phyloP scores from a whole-genome alignment of 2,329 filamentous ascomycete species.

The Colletotrichum aenigma region DNA sequence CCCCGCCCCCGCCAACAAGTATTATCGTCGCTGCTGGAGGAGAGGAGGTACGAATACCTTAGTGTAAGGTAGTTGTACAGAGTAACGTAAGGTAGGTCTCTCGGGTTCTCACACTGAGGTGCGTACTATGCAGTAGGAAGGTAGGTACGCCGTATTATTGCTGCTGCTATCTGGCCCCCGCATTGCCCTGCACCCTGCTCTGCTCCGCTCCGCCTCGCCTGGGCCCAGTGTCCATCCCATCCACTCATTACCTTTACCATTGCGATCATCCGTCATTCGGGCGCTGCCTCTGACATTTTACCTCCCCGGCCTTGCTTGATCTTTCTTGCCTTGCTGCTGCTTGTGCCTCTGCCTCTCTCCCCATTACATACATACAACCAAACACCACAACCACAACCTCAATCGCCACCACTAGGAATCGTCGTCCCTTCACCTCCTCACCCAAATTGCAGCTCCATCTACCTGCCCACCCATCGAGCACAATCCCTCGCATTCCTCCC shows the following conservation, averaged over 20 bases:
- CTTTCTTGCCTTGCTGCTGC: neutral
- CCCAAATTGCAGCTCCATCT: neutral
- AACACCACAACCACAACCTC: neutral
- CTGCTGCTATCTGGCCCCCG: neutral
- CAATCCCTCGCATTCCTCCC: neutral
- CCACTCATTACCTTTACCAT: neutral
- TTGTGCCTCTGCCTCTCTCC: neutral
- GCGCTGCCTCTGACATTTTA: neutral
- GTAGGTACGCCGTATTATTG: no score
- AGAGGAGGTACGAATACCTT: neutral
- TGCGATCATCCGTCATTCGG: neutral
- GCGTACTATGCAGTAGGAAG: no score
- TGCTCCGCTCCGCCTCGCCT: neutral
- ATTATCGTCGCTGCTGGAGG: neutral
- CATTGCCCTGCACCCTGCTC: neutral
- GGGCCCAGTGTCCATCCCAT: neutral
- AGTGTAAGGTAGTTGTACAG: no score
- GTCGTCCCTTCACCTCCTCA: neutral
- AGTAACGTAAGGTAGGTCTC: no score
- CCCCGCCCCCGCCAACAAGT: conserved; percentile 26
- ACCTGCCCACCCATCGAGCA: neutral
- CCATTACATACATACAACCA: neutral
- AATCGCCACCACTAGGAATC: neutral
- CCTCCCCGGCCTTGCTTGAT: neutral
- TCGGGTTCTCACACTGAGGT: neutral